These are phyloP conservation scores for Cardamine resedifolia DNA, from an alignment of 345 rosid genomes.

Conservation along the genomic window DNA sequence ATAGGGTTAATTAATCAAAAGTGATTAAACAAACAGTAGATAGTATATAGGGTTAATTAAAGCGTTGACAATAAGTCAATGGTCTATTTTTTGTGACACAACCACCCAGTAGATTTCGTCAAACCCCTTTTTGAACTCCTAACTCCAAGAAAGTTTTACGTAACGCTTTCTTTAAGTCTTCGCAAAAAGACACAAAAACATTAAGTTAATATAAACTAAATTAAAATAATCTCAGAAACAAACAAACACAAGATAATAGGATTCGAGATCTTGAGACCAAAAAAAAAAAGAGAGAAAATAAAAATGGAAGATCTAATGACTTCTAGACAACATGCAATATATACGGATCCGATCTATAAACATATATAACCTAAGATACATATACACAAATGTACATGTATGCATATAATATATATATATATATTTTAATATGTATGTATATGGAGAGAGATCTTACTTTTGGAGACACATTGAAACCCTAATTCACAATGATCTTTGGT, in stretches of 20 bases:
- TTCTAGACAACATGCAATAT: constrained; percentile 25
- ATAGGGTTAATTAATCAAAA: constrained; percentile 15
- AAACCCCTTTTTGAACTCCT: constrained; percentile 30
- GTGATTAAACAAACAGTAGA: background rate
- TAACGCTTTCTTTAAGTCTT: constrained; percentile 38
- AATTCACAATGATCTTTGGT: constrained; percentile 18
- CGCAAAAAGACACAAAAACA: constrained; percentile 22
- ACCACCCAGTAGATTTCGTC: constrained; percentile 42
- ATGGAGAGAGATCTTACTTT: constrained; percentile 25
- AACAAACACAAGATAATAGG: background rate
- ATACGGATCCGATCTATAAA: constrained; percentile 21
- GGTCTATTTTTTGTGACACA: constrained; percentile 27
- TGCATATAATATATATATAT: background rate
- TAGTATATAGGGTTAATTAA: constrained; percentile 33
- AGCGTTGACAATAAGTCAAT: constrained; percentile 45
- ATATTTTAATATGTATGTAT: background rate
- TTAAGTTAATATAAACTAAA: background rate
- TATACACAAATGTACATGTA: constrained; percentile 9
- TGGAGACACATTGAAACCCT: constrained; percentile 35
- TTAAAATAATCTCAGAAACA: background rate
- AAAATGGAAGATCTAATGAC: constrained; percentile 22
- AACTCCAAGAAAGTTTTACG: constrained; percentile 31
- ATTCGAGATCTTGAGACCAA: constrained; percentile 15
- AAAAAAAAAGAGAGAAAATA: background rate
- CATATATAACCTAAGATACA: background rate